Base-by-base conservation (phyloP, 768 basidiomycete genomes). In the Tulasnella calospora region DNA sequence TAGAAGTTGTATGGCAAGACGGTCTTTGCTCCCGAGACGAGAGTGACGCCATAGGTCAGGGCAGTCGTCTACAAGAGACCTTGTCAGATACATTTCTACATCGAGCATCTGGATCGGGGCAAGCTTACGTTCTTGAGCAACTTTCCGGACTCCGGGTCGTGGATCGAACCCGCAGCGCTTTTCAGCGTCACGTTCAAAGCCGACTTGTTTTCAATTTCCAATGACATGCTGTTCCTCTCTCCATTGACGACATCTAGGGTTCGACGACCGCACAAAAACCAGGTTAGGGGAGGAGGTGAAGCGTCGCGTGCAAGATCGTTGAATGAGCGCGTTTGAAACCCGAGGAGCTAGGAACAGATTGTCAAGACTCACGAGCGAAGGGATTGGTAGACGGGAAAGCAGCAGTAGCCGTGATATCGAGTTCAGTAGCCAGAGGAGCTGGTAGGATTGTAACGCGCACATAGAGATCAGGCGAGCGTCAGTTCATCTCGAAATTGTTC, bases 161-260 rank as follows among this genome's bases (percentile, higher is more conserved):
- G 88, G 81, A 95, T 86, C 46, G 92, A 90, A 61, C 92, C 93
- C 74, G 89, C 87, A 78, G 92, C 87, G 81, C 85, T 88, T 79
- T 89, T 83, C 23, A 95, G 85, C 2, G 92, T 93, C 72, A 92
- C 87, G 80, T 94, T 92, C 81, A 87, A 88, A 81, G 88, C 89
- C 15, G 92, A 91, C 83, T 89, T 92, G 84, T 94, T 95, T 84
- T 94, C 93, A 17, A 95, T 86, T 36, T 87, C 84, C 72, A 95
- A 84, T 35, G 84, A 84, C 44, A 95, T 85, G 41, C 88, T 85
- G 83, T 94, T 95, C 82, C 88, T 89, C 86, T 94, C 92, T 79
- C 94, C 94, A 81, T 95, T 95, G 41, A 94, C 90, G 72, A 95
- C 86, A 79, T 94, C 94, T 95, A 61, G 15, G 33, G 23, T 67